Percentiles rank a stretch among this genome's conserved stretches.
Conservation (phyloP, 2,329 filamentous ascomycete genomes). For the Aspergillus pseudoterreus region DNA sequence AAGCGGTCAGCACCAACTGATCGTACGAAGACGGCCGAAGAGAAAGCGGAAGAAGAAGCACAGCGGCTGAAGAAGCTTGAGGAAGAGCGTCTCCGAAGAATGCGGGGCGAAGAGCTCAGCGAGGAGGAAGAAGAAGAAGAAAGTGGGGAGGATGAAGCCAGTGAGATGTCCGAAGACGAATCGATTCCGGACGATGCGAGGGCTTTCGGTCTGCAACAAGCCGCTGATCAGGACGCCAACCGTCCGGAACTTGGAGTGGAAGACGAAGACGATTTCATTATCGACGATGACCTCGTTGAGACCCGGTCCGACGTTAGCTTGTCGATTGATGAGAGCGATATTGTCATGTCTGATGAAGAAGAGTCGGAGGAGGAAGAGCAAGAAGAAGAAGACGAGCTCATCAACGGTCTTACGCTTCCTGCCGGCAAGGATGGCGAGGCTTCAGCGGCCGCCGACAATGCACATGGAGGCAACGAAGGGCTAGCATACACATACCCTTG, state of each 20-base stretch:
- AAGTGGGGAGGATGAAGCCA: slow-evolving; percentile 42
- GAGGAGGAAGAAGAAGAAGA: slow-evolving; percentile 62
- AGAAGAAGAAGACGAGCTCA: slow-evolving; percentile 65
- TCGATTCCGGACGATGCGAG: slow-evolving; percentile 54
- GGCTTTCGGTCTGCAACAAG: slow-evolving; percentile 60
- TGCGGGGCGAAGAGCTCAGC: slow-evolving; percentile 75
- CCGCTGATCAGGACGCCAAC: slow-evolving; percentile 30
- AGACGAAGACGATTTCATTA: slow-evolving; percentile 89
- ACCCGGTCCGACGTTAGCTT: slow-evolving; percentile 61
- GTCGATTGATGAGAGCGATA: slow-evolving; percentile 43
- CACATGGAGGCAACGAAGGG: slow-evolving; percentile 44
- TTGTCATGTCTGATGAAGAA: slow-evolving; percentile 34
- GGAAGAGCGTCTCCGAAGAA: slow-evolving; percentile 74
- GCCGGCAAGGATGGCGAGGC: slow-evolving; percentile 14
- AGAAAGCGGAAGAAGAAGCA: slow-evolving; percentile 74
- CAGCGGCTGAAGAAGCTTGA: slow-evolving; percentile 75
- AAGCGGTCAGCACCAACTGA: slow-evolving; percentile 80
- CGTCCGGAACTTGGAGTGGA: slow-evolving; percentile 64
- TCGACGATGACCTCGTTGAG: slow-evolving; percentile 84
- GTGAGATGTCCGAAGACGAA: slow-evolving; percentile 46
- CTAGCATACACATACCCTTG: slow-evolving; percentile 84
- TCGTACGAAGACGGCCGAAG: slow-evolving; percentile 86
- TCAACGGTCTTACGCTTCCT: slow-evolving; percentile 59
- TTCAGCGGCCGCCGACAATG: slow-evolving; percentile 36
- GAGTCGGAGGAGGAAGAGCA: slow-evolving; percentile 55